These are phyloP conservation scores for Mucor irregularis DNA, from an alignment of 371 early-diverging fungal genomes.

Conservation along the genomic window DNA sequence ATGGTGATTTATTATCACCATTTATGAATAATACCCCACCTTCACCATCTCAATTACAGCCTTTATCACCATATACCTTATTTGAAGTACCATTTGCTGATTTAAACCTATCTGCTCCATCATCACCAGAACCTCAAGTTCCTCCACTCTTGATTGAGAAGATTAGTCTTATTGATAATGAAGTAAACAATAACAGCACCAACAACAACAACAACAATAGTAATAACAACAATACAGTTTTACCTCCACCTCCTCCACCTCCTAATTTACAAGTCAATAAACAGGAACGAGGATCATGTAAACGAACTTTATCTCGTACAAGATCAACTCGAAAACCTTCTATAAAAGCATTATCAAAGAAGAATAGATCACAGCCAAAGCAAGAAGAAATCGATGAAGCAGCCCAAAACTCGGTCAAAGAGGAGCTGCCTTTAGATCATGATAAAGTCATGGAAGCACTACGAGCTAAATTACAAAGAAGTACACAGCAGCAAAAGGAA, in stretches of 20 bases:
- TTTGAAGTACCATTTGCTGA: conserved; percentile 49
- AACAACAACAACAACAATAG: background rate
- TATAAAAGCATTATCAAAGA: conserved; percentile 24
- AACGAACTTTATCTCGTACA: conserved; percentile 36
- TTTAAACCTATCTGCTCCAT: conserved; percentile 35
- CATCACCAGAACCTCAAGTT: conserved; percentile 33
- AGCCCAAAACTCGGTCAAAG: no score
- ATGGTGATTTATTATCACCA: conserved; percentile 17
- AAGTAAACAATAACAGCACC: background rate
- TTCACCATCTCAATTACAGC: conserved; percentile 36
- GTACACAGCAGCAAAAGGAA: conserved; percentile 26
- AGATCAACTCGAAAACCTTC: conserved; percentile 37
- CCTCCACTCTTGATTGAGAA: conserved; percentile 3
- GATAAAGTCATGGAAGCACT: conserved; percentile 38
- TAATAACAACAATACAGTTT: background rate
- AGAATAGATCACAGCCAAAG: conserved; percentile 20
- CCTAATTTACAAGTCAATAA: conserved; percentile 1
- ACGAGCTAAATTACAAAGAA: conserved; percentile 35
- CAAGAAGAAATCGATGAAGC: background rate
- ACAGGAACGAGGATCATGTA: conserved; percentile 20
- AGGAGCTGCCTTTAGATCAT: conserved; percentile 24
- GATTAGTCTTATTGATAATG: conserved; percentile 2
- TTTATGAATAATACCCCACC: conserved; percentile 27
- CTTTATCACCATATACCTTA: conserved; percentile 34
- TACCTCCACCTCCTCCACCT: conserved; percentile 15